Evolutionary conservation across 139 green algal species (phyloP).

Genomic region (Ettlia oleoabundans): DNA sequence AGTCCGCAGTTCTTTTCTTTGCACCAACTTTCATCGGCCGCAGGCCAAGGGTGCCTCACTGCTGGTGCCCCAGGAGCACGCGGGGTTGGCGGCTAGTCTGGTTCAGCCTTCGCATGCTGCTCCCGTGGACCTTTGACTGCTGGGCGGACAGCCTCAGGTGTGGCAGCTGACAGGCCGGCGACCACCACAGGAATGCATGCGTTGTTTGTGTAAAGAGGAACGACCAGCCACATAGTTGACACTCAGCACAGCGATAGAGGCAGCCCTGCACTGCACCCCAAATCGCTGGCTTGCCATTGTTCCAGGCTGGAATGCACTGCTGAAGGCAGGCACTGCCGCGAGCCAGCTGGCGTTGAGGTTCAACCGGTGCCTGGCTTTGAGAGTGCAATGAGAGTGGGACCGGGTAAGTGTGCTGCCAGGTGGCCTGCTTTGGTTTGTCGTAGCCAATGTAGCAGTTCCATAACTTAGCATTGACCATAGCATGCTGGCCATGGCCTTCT

Average conservation of each 20-base stretch:
- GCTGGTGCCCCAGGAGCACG: not conserved
- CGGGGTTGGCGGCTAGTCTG: not conserved
- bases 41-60: not conserved
- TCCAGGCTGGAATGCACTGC: not conserved
- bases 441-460: too few relatives aligned
- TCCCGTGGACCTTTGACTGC: not conserved
- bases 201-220: too few relatives aligned
- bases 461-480: too few relatives aligned
- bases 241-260: too few relatives aligned
- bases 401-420: too few relatives aligned
- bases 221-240: too few relatives aligned
- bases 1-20: too few relatives aligned
- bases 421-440: too few relatives aligned
- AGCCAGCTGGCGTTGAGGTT: not conserved
- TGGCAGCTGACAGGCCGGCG: not conserved
- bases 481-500: too few relatives aligned
- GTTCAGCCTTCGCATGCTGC: not conserved
- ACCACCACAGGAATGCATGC: not conserved
- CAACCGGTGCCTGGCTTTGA: not conserved
- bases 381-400: not conserved
- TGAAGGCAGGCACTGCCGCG: not conserved
- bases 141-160: not conserved
- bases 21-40: too few relatives aligned
- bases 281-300: too few relatives aligned
- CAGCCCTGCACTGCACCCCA: too few relatives aligned